Conservation (phyloP, 2,329 filamentous ascomycete species). For the Aspergillus quadrilineatus region DNA sequence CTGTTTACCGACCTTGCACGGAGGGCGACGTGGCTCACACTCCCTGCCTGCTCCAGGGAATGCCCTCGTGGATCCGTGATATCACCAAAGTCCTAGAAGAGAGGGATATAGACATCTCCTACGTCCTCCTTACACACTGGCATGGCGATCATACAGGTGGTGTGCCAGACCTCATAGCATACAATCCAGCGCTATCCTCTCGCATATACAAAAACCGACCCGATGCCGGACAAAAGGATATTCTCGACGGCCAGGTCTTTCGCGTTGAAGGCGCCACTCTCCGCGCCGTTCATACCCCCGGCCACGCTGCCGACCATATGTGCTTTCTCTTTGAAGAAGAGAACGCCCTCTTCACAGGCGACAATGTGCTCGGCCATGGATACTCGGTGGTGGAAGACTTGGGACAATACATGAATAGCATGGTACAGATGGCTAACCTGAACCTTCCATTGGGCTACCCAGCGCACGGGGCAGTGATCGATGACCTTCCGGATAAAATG, state of each 20-base stretch:
- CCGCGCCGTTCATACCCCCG: constrained; percentile 53
- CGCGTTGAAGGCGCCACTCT: constrained; percentile 42
- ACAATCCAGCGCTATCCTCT: constrained; percentile 25
- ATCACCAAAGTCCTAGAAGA: constrained; percentile 1
- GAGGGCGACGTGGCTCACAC: not conserved
- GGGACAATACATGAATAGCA: constrained; percentile 35
- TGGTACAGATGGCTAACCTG: constrained; percentile 36
- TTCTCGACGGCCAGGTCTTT: constrained; percentile 40
- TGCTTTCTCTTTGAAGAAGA: constrained; percentile 70
- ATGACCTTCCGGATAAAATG: constrained; percentile 43
- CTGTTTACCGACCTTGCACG: not conserved
- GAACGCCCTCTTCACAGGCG: constrained; percentile 74
- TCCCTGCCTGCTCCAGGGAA: not conserved
- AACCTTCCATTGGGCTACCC: constrained; percentile 45
- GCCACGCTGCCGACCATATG: constrained; percentile 75
- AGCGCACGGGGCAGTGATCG: constrained; percentile 45
- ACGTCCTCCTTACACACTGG: constrained; percentile 48
- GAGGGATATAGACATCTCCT: constrained; percentile 32
- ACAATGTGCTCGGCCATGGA: constrained; percentile 70
- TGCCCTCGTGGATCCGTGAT: constrained; percentile 2
- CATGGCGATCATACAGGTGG: constrained; percentile 48
- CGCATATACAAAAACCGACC: constrained; percentile 44
- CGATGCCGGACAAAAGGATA: constrained; percentile 31
- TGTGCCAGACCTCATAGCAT: constrained; percentile 39
- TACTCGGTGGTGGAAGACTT: constrained; percentile 43